Conservation (phyloP, 805 yeast genomes). For the Metschnikowia hibisci region DNA sequence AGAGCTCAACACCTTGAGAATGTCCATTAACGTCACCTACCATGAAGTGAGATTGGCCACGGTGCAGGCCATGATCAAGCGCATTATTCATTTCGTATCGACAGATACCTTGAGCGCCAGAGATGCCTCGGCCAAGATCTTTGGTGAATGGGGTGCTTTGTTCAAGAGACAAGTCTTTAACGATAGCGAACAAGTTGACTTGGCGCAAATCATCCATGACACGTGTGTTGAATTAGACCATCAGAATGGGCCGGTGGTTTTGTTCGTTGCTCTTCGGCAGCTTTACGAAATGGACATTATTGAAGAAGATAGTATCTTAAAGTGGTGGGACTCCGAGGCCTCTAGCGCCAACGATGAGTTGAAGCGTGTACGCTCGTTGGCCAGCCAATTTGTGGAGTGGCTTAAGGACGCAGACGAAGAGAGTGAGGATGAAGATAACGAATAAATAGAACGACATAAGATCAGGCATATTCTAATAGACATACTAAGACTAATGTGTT, state of each 20-base stretch:
- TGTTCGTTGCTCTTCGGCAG: slow-evolving; percentile 50
- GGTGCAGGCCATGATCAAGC: slow-evolving; percentile 60
- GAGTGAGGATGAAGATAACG: slow-evolving; percentile 20
- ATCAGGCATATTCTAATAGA: too few relatives aligned
- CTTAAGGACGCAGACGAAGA: slow-evolving; percentile 74
- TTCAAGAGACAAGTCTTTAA: slow-evolving; percentile 85
- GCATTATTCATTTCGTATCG: slow-evolving; percentile 68
- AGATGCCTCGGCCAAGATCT: slow-evolving; percentile 72
- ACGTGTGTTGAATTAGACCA: slow-evolving; percentile 32
- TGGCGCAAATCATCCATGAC: slow-evolving; percentile 51
- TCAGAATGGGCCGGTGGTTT: slow-evolving; percentile 46
- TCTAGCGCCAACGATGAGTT: slow-evolving; percentile 39
- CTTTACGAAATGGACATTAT: slow-evolving; percentile 79
- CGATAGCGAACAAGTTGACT: slow-evolving; percentile 69
- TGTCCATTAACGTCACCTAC: slow-evolving; percentile 96
- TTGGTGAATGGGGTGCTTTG: slow-evolving; percentile 76
- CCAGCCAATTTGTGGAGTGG: slow-evolving; percentile 83
- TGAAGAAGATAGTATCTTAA: slow-evolving; percentile 73
- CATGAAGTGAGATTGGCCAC: slow-evolving; percentile 89
- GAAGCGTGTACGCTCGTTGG: slow-evolving; percentile 48
- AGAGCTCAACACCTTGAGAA: slow-evolving; percentile 89
- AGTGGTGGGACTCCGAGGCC: slow-evolving; percentile 68
- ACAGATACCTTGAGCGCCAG: slow-evolving; percentile 75
- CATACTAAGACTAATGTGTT: too few relatives aligned
- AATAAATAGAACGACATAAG: background rate